Conservation (phyloP, 2,329 filamentous ascomycete species). For the Talaromyces pinophilus region DNA sequence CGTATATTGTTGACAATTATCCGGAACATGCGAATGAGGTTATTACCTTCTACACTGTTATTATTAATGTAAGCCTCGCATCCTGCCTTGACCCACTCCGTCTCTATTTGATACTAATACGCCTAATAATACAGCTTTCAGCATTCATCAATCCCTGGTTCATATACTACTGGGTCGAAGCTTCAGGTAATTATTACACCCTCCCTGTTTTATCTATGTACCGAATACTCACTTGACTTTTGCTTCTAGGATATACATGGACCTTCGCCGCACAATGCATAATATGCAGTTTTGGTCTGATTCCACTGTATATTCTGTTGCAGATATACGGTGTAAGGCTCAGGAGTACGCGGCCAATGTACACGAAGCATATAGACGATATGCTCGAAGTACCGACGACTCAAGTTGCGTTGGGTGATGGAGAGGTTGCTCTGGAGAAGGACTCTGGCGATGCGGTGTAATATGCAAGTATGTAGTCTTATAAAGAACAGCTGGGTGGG, state of each 20-base stretch:
- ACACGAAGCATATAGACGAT: conserved; percentile 5
- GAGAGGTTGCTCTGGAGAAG: background rate
- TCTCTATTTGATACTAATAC: background rate
- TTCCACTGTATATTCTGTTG: conserved; percentile 9
- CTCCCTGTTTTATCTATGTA: background rate
- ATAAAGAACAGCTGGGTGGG: background rate
- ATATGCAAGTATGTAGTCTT: background rate
- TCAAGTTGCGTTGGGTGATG: background rate
- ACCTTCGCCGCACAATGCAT: conserved; percentile 13
- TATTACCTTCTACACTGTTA: conserved; percentile 57
- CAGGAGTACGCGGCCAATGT: conserved; percentile 6
- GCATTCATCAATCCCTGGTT: conserved; percentile 19
- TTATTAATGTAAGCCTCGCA: conserved; percentile 50
- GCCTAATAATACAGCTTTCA: background rate
- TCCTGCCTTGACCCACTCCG: background rate
- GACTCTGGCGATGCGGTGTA: background rate
- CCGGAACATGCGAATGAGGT: conserved; percentile 57
- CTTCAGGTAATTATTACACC: background rate
- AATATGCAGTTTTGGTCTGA: conserved; percentile 14
- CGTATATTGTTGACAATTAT: conserved; percentile 59
- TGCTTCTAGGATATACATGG: conserved; percentile 7
- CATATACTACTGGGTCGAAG: conserved; percentile 14
- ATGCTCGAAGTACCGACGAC: background rate
- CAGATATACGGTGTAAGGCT: background rate
- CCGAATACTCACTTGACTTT: background rate